These are phyloP conservation scores for Penstemon newberryi DNA, from an alignment of 257 asterid species.

Conservation along the genomic window DNA sequence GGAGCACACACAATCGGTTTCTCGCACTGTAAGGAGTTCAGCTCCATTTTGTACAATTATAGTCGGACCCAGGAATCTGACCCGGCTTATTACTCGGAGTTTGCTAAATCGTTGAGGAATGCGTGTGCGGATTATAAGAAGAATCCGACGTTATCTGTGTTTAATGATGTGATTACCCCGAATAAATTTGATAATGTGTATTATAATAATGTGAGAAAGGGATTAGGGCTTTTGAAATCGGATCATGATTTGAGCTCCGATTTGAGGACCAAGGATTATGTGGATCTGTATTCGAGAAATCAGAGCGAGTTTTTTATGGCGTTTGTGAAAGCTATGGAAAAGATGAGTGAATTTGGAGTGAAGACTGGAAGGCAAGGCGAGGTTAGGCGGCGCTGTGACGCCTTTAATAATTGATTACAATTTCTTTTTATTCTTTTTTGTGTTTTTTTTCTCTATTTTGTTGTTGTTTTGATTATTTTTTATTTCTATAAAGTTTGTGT, in stretches of 20 bases:
- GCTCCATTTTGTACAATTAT: conserved; percentile 63
- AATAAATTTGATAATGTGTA: conserved; percentile 72
- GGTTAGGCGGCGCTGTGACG: conserved; percentile 90
- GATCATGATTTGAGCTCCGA: conserved; percentile 67
- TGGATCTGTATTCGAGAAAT: conserved; percentile 54
- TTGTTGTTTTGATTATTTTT: too few relatives aligned
- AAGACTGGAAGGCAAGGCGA: conserved; percentile 74
- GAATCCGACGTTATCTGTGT: conserved; percentile 75
- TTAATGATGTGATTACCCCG: conserved; percentile 76
- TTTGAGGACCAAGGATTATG: conserved; percentile 49
- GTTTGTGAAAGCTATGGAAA: conserved; percentile 78
- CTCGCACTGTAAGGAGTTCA: conserved; percentile 89
- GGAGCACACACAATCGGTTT: conserved; percentile 98
- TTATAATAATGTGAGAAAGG: conserved; percentile 59
- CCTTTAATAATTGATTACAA: conserved; percentile 46
- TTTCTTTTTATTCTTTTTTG: too few relatives aligned
- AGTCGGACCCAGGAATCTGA: conserved; percentile 48
- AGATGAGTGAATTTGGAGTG: conserved; percentile 62
- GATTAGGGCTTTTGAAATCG: conserved; percentile 67
- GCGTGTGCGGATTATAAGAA: conserved; percentile 61
- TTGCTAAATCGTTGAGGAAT: conserved; percentile 52
- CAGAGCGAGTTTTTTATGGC: conserved; percentile 70
- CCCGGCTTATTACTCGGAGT: conserved; percentile 67
- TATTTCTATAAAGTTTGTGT: too few relatives aligned
- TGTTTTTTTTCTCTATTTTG: too few relatives aligned